These are phyloP conservation scores for Bocquillonia castaneifolia DNA, from an alignment of 441 rosid species.

Conservation along the genomic window DNA sequence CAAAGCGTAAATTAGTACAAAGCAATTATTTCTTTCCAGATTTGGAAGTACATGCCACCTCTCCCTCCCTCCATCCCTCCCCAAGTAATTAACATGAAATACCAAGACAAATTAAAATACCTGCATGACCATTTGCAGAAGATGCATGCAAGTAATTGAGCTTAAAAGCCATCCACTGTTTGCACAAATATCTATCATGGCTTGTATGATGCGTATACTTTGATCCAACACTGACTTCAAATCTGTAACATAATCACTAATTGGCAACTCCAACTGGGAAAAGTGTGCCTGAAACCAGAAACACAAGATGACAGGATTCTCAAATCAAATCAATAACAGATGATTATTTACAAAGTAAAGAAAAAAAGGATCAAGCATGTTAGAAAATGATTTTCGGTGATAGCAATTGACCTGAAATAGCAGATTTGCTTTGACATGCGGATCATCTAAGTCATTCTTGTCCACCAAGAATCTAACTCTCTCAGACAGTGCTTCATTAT, in stretches of 20 bases:
- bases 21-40: background rate
- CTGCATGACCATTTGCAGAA: slow-evolving; percentile 99
- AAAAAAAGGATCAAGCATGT: slow-evolving; percentile 1
- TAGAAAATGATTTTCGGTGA: background rate
- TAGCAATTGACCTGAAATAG: slow-evolving; percentile 62
- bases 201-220: slow-evolving; percentile 96
- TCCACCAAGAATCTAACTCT: slow-evolving; percentile 73
- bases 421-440: slow-evolving; percentile 89
- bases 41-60: background rate
- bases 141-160: slow-evolving; percentile 94
- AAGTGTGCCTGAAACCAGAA: slow-evolving; percentile 75
- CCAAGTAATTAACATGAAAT: background rate
- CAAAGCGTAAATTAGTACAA: background rate
- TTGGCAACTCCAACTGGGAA: slow-evolving; percentile 79
- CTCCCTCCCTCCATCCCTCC: background rate
- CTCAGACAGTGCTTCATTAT: slow-evolving; percentile 70
- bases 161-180: slow-evolving; percentile 98
- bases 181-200: slow-evolving; percentile 97
- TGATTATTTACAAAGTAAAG: background rate
- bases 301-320: slow-evolving; percentile 16
- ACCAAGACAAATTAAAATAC: slow-evolving; percentile 37
- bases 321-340: slow-evolving; percentile 7
- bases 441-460: slow-evolving; percentile 78
- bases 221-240: slow-evolving; percentile 96
- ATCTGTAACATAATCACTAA: slow-evolving; percentile 93